Conservation (phyloP, 2,329 filamentous ascomycete species). For the Exutisphaerella laricina region DNA sequence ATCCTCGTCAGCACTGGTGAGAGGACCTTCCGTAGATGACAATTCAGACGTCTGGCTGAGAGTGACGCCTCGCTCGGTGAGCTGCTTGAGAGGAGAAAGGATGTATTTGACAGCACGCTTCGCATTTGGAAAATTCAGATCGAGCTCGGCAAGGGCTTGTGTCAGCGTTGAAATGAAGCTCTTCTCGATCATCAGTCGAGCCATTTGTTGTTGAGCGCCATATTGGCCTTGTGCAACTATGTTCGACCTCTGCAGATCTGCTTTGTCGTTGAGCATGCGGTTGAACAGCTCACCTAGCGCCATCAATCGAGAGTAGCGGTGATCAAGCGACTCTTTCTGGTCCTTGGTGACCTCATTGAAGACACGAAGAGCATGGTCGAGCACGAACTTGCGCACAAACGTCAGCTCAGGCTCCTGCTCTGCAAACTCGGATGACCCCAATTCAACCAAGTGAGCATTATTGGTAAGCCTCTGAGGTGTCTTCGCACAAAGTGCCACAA, state of each 20-base stretch:
- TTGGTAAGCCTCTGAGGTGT: slow-evolving; percentile 67
- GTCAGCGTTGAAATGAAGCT: slow-evolving; percentile 87
- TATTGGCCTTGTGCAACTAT: slow-evolving; percentile 13
- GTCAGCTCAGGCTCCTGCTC: slow-evolving; percentile 79
- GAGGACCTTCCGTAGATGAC: slow-evolving; percentile 53
- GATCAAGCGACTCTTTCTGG: slow-evolving; percentile 75
- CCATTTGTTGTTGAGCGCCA: slow-evolving; percentile 71
- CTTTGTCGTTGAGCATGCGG: slow-evolving; percentile 78
- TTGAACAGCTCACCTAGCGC: slow-evolving; percentile 87
- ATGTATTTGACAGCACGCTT: slow-evolving; percentile 97
- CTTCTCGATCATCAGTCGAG: slow-evolving; percentile 97
- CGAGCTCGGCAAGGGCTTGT: slow-evolving; percentile 87
- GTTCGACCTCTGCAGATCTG: slow-evolving; percentile 47
- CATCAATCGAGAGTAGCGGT: slow-evolving; percentile 81
- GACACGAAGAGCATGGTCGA: slow-evolving; percentile 86
- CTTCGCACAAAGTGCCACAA: slow-evolving; percentile 82
- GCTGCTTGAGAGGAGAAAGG: slow-evolving; percentile 75
- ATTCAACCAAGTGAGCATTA: slow-evolving; percentile 8
- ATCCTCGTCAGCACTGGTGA: slow-evolving; percentile 65
- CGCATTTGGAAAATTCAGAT: slow-evolving; percentile 87
- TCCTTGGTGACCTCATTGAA: slow-evolving; percentile 95
- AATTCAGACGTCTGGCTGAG: slow-evolving; percentile 78
- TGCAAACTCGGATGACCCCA: slow-evolving; percentile 38
- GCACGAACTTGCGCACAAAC: slow-evolving; percentile 89
- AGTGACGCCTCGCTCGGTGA: slow-evolving; percentile 81